A percentile compares a stretch with the other conserved stretches of the same genome.
These are phyloP conservation scores for Penicillium argentinense DNA, from an alignment of 495 filamentous ascomycete species.

Conservation along the genomic window DNA sequence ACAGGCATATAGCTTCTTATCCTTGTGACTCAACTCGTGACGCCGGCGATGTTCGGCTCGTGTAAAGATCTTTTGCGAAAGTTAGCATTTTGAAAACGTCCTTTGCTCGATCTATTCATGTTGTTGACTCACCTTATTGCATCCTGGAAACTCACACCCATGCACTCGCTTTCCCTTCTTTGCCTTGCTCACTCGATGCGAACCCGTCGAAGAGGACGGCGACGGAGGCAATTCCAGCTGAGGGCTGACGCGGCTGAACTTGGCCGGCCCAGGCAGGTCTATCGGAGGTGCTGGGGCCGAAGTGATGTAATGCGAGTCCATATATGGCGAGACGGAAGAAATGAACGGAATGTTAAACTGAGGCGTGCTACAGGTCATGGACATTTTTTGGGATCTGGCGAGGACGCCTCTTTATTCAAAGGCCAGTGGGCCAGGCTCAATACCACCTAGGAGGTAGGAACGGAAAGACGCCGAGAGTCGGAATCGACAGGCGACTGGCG, in stretches of 20 bases:
- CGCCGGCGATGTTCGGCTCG: constrained; percentile 67
- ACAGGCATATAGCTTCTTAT: constrained; percentile 14
- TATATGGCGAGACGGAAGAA: neutral
- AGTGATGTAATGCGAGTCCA: constrained; percentile 1
- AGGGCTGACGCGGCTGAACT: neutral
- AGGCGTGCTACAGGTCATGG: constrained; percentile 5
- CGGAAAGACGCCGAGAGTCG: neutral
- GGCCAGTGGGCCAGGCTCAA: no score
- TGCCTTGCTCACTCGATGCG: constrained; percentile 73
- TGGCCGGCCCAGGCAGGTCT: neutral
- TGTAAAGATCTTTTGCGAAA: constrained; percentile 61
- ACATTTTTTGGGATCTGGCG: constrained; percentile 1
- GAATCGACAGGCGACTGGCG: neutral
- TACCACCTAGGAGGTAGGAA: neutral
- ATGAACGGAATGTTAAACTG: constrained; percentile 3
- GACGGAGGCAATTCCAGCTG: constrained; percentile 10
- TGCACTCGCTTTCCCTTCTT: constrained; percentile 84
- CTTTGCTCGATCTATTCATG: neutral
- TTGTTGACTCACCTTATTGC: constrained; percentile 56
- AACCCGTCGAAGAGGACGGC: constrained; percentile 59
- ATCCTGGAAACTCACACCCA: constrained; percentile 59
- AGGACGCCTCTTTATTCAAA: neutral
- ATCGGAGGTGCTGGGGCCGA: neutral
- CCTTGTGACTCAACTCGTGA: constrained; percentile 18
- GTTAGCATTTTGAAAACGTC: neutral